Evolutionary conservation across 2,329 filamentous ascomycete genomes (phyloP).

Genomic region (Penicillium sclerotiorum): DNA sequence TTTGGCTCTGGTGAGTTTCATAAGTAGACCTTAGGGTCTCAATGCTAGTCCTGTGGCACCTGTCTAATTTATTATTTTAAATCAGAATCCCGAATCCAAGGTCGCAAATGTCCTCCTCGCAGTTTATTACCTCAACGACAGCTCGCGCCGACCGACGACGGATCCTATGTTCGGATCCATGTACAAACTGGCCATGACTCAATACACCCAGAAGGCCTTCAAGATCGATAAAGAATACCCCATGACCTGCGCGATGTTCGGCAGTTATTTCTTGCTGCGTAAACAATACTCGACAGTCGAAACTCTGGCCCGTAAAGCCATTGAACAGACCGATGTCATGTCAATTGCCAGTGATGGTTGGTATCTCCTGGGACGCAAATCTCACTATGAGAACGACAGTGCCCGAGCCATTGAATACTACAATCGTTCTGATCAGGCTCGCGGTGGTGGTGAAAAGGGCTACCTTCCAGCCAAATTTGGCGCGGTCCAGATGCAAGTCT

Average conservation of each 20-base stretch:
- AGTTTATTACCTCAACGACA: constrained; percentile 85
- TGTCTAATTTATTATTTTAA: constrained; percentile 2
- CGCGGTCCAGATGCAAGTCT: constrained; percentile 81
- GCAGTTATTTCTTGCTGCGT: constrained; percentile 82
- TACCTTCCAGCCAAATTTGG: constrained; percentile 96
- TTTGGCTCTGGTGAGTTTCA: constrained; percentile 68
- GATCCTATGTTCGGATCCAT: constrained; percentile 81
- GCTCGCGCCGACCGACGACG: constrained; percentile 77
- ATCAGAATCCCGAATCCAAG: constrained; percentile 74
- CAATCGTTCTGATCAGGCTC: constrained; percentile 83
- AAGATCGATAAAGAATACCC: constrained; percentile 91
- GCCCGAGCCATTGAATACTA: constrained; percentile 83
- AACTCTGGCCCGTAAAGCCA: constrained; percentile 84
- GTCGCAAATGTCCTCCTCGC: constrained; percentile 88
- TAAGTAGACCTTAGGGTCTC: neutral
- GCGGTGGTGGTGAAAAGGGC: constrained; percentile 86
- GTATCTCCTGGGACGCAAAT: constrained; percentile 90
- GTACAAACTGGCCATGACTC: constrained; percentile 92
- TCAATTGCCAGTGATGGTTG: constrained; percentile 96
- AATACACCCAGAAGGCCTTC: constrained; percentile 91
- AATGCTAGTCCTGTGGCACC: neutral
- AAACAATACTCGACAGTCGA: constrained; percentile 82
- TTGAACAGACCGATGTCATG: constrained; percentile 94
- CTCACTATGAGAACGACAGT: constrained; percentile 77
- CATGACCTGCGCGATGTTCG: constrained; percentile 86